Percentiles rank a stretch among this genome's conserved stretches.
Evolutionary conservation across 139 green algal species (phyloP).

Genomic region (Chlorella vulgaris): DNA sequence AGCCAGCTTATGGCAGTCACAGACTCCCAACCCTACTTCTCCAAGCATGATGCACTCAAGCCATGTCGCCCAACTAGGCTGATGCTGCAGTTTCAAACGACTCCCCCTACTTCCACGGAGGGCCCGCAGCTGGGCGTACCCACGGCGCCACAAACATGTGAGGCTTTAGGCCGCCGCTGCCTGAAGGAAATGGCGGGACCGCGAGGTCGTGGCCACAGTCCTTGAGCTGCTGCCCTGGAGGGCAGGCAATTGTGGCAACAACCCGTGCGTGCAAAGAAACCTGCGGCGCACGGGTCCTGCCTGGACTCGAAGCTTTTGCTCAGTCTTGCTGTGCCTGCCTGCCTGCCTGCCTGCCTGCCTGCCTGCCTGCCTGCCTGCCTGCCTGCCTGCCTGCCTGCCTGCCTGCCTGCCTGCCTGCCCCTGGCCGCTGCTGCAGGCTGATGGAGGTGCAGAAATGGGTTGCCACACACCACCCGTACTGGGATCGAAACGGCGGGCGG

Average conservation of each 20-base stretch:
- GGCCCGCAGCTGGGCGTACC: not conserved
- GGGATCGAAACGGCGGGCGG: slow-evolving; percentile 55
- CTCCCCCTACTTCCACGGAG: slow-evolving; percentile 33
- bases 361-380: not conserved
- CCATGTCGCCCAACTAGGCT: no score
- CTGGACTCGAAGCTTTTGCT: no score
- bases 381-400: not conserved
- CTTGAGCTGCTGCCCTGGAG: not conserved
- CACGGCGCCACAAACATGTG: slow-evolving; percentile 21
- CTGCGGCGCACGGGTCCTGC: no score
- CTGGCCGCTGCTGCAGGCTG: slow-evolving; percentile 10
- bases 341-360: not conserved
- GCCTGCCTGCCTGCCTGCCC: not conserved
- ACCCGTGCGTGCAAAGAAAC: no score
- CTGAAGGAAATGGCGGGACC: not conserved
- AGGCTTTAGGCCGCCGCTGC: not conserved
- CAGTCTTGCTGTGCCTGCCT: not conserved
- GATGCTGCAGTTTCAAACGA: slow-evolving; percentile 42
- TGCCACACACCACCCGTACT: slow-evolving; percentile 51
- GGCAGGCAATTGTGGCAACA: no score
- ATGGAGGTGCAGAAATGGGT: slow-evolving; percentile 51
- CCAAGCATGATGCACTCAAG: not conserved
- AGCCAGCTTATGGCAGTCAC: no score
- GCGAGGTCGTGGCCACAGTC: not conserved
- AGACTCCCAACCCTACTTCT: no score